A percentile compares a stretch with the other conserved stretches of the same genome.
These are phyloP conservation scores for Harringtonia lauricola DNA, from an alignment of 2,329 filamentous ascomycete genomes.

Conservation along the genomic window DNA sequence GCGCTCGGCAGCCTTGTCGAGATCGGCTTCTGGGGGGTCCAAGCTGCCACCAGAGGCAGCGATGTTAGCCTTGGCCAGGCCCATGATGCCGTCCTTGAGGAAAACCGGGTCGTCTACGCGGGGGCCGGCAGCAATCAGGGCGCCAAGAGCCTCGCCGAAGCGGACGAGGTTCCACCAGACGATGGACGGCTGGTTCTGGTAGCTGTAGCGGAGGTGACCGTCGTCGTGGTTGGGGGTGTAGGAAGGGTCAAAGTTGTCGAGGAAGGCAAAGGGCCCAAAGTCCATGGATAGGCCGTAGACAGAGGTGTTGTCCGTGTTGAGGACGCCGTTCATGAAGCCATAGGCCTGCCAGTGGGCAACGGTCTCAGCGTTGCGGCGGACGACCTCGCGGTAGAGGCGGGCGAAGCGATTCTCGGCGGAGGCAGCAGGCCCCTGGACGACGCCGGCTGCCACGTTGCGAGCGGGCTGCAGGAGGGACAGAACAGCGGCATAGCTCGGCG, in stretches of 20 bases:
- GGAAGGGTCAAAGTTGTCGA: slow-evolving; percentile 88
- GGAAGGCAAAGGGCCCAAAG: slow-evolving; percentile 93
- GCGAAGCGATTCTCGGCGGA: slow-evolving; percentile 76
- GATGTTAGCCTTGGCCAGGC: slow-evolving; percentile 6
- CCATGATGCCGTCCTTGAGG: slow-evolving; percentile 54
- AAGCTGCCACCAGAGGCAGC: neutral
- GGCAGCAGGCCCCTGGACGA: slow-evolving; percentile 28
- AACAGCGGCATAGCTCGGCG: neutral
- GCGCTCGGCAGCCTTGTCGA: slow-evolving; percentile 56
- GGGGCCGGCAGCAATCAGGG: slow-evolving; percentile 69
- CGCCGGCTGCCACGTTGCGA: slow-evolving; percentile 10
- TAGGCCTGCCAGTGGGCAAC: slow-evolving; percentile 96
- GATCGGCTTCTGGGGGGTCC: slow-evolving; percentile 26
- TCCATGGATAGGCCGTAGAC: slow-evolving; percentile 83
- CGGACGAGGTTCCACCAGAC: slow-evolving; percentile 99
- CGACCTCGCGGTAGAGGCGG: slow-evolving; percentile 78
- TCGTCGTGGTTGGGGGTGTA: slow-evolving; percentile 99
- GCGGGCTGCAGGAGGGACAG: slow-evolving; percentile 11
- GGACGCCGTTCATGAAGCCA: slow-evolving; percentile 97
- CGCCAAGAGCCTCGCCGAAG: slow-evolving; percentile 78
- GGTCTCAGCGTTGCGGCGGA: slow-evolving; percentile 71
- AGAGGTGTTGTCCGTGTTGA: slow-evolving; percentile 97
- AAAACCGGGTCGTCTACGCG: slow-evolving; percentile 64
- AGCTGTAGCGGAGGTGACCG: slow-evolving; percentile 73
- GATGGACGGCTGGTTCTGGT: slow-evolving; percentile 87